These are phyloP conservation scores for Flaveria floridana DNA, from an alignment of 140 eudicot species.

Conservation along the genomic window DNA sequence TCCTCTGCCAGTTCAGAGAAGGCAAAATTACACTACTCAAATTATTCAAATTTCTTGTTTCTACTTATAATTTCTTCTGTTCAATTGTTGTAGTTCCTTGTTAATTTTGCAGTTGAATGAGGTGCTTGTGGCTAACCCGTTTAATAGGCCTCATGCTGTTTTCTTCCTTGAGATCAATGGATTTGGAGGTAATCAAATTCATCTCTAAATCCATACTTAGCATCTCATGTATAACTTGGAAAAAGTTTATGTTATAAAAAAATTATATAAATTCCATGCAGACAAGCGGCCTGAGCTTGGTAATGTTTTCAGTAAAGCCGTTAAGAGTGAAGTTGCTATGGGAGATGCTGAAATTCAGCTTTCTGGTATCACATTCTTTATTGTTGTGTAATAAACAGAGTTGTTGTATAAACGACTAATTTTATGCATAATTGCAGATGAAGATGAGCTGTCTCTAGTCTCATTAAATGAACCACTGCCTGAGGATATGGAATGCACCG, in stretches of 20 bases:
- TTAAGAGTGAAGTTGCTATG: conserved; percentile 45
- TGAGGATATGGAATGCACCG: conserved; percentile 40
- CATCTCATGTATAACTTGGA: background rate
- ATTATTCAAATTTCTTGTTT: background rate
- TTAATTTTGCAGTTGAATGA: conserved; percentile 67
- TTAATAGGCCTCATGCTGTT: conserved; percentile 70
- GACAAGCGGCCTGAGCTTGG: conserved; percentile 38
- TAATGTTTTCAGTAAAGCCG: conserved; percentile 37
- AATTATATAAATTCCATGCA: conserved; percentile 24
- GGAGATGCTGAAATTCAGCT: conserved; percentile 57
- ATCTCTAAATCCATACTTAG: background rate
- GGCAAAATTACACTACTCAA: conserved; percentile 38
- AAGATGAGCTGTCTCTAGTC: conserved; percentile 49
- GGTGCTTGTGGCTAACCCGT: conserved; percentile 81
- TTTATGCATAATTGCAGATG: conserved; percentile 42
- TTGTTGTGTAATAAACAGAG: conserved; percentile 14
- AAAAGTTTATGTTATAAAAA: background rate
- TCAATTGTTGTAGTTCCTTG: conserved; percentile 20
- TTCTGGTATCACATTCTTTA: conserved; percentile 47
- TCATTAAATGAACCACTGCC: conserved; percentile 52
- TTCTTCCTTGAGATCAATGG: conserved; percentile 67
- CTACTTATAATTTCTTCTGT: background rate
- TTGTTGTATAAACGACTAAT: background rate
- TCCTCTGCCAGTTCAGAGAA: conserved; percentile 72
- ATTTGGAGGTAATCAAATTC: conserved; percentile 51